Evolutionary conservation across 805 yeast genomes (phyloP).

Genomic region (Myxozyma mucilagina): DNA sequence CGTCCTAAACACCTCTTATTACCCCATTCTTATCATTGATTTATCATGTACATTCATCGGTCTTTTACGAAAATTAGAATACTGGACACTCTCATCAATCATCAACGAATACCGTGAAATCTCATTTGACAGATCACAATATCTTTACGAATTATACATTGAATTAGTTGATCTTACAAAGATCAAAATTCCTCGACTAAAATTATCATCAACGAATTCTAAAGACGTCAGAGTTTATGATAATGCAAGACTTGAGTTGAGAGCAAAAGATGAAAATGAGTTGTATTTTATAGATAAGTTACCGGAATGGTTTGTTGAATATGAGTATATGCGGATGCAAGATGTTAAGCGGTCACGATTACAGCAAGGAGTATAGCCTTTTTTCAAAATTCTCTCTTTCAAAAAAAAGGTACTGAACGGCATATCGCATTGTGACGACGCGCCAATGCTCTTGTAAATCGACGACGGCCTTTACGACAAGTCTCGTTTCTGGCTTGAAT

Average conservation of each 20-base stretch:
- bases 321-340: slow-evolving; percentile 26
- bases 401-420: not conserved
- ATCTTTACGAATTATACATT: slow-evolving; percentile 76
- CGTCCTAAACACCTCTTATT: slow-evolving; percentile 59
- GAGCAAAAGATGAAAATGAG: not conserved
- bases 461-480: too few species aligned
- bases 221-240: not conserved
- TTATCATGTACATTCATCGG: slow-evolving; percentile 79
- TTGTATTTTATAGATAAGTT: slow-evolving; percentile 3
- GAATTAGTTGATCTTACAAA: slow-evolving; percentile 60
- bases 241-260: not conserved
- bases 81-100: slow-evolving; percentile 85
- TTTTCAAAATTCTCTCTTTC: not conserved
- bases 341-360: slow-evolving; percentile 1
- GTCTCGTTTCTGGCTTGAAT: too few species aligned
- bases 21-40: slow-evolving; percentile 75
- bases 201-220: not conserved
- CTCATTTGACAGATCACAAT: slow-evolving; percentile 70
- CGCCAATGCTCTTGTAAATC: too few species aligned
- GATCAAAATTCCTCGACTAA: slow-evolving; percentile 2
- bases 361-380: not conserved
- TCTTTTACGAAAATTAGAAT: slow-evolving; percentile 74
- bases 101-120: slow-evolving; percentile 81
- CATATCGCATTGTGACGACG: too few species aligned
- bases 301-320: slow-evolving; percentile 28